Percentiles rank a stretch among this genome's conserved stretches.
These are phyloP conservation scores for Eimeria necatrix DNA, from an alignment of 169 alveolate species.

Conservation along the genomic window DNA sequence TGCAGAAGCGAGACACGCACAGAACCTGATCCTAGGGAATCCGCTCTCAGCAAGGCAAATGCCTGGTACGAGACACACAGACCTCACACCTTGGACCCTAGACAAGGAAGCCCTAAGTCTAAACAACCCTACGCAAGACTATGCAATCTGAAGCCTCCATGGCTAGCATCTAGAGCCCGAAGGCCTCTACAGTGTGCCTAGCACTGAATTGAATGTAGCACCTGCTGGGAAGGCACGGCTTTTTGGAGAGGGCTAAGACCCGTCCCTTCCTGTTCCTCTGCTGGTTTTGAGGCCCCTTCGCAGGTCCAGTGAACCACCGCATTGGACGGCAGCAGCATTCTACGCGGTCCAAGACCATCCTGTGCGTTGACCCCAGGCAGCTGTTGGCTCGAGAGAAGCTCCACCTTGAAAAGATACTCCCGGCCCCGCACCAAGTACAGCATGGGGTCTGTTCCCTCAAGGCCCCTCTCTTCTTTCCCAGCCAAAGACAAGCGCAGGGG, in stretches of 20 bases:
- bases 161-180: too few species aligned
- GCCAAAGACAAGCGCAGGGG: neutral
- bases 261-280: neutral
- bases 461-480: neutral
- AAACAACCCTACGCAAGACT: too few species aligned
- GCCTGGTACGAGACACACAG: neutral
- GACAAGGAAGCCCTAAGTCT: neutral
- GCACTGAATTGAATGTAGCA: neutral
- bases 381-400: conserved; percentile 18
- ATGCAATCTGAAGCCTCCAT: too few species aligned
- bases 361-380: neutral
- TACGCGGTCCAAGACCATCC: neutral
- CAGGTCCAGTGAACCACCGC: conserved; percentile 41
- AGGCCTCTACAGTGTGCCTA: too few species aligned
- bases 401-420: conserved; percentile 61
- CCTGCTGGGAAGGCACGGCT: conserved; percentile 4
- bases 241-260: neutral
- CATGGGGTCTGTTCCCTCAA: neutral
- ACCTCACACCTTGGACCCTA: neutral
- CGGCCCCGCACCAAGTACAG: conserved; percentile 42
- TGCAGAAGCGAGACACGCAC: conserved; percentile 8
- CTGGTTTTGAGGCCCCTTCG: neutral
- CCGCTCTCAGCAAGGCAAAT: neutral
- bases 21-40: neutral
- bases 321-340: conserved; percentile 21